These are phyloP conservation scores for Graphilbum fragrans DNA, from an alignment of 2,329 filamentous ascomycete genomes.

Conservation along the genomic window DNA sequence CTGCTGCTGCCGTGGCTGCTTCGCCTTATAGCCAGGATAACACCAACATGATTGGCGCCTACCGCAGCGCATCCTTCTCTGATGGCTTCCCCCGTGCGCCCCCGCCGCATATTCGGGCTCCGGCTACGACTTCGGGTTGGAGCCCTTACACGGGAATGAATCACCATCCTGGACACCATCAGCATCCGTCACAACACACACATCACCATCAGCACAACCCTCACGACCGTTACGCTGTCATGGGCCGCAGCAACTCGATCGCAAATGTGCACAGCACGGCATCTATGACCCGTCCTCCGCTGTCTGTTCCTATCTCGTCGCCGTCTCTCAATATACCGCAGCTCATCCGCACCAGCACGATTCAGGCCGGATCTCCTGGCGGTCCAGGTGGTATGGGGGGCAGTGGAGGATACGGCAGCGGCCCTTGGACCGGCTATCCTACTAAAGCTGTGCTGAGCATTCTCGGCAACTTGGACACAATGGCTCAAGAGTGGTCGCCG, in stretches of 20 bases:
- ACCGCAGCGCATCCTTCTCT: constrained; percentile 38
- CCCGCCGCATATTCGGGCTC: constrained; percentile 21
- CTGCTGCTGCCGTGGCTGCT: constrained; percentile 9
- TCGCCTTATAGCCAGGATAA: constrained; percentile 24
- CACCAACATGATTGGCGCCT: constrained; percentile 43
- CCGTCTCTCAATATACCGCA: constrained; percentile 28
- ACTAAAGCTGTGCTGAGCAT: constrained; percentile 79
- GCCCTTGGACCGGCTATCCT: constrained; percentile 70
- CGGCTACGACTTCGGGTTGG: constrained; percentile 22
- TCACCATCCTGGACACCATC: neutral
- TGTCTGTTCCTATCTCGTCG: constrained; percentile 37
- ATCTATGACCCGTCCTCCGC: constrained; percentile 29
- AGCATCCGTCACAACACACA: neutral
- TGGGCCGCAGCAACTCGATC: constrained; percentile 23
- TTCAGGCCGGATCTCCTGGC: constrained; percentile 21
- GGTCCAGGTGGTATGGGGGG: constrained; percentile 13
- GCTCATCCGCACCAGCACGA: constrained; percentile 44
- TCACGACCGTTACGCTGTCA: constrained; percentile 9
- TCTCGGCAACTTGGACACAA: constrained; percentile 69
- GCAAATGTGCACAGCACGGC: constrained; percentile 29
- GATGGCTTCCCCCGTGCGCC: constrained; percentile 30
- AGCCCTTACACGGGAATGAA: constrained; percentile 24
- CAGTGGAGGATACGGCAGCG: constrained; percentile 41
- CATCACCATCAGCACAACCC: constrained; percentile 10
- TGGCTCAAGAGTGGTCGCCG: constrained; percentile 71